phyloP scores from a whole-genome alignment of 768 basidiomycete genomes.

The Podaxis pistillaris region DNA sequence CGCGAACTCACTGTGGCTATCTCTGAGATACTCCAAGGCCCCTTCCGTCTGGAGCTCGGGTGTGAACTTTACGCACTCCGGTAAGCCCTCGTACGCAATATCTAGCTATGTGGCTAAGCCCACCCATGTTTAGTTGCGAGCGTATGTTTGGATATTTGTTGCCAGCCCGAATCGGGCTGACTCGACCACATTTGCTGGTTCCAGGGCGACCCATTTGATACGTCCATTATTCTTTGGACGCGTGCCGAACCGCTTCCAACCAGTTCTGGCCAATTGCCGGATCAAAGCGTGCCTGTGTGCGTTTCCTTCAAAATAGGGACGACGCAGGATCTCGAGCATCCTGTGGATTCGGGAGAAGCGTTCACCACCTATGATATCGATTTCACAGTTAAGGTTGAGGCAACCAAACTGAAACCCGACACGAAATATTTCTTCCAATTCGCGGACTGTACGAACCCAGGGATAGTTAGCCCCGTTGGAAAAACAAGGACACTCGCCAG shows the following conservation, averaged over 20 bases:
- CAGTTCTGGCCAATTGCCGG: conserved; percentile 30
- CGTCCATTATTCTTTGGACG: conserved; percentile 57
- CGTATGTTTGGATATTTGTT: conserved; percentile 27
- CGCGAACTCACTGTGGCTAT: not conserved
- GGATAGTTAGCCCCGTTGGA: conserved; percentile 45
- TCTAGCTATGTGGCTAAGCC: not conserved
- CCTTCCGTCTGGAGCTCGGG: conserved; percentile 50
- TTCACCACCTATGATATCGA: conserved; percentile 60
- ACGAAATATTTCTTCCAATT: conserved; percentile 57
- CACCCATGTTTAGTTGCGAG: conserved; percentile 38
- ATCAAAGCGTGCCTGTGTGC: conserved; percentile 51
- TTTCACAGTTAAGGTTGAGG: conserved; percentile 61
- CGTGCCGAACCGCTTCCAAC: conserved; percentile 41
- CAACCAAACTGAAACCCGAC: conserved; percentile 45
- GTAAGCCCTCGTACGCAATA: conserved; percentile 20
- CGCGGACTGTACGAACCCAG: conserved; percentile 48
- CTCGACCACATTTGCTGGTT: not conserved
- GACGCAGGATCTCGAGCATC: conserved; percentile 31
- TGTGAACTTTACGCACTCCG: conserved; percentile 47
- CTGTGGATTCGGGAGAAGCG: conserved; percentile 44
- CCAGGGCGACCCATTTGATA: conserved; percentile 54
- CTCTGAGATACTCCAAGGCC: not conserved
- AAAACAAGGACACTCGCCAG: conserved; percentile 48
- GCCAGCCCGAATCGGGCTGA: not conserved
- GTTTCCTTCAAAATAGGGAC: conserved; percentile 44